These are phyloP conservation scores for Strigomonas culicis DNA, from an alignment of 208 protist species.

Conservation along the genomic window DNA sequence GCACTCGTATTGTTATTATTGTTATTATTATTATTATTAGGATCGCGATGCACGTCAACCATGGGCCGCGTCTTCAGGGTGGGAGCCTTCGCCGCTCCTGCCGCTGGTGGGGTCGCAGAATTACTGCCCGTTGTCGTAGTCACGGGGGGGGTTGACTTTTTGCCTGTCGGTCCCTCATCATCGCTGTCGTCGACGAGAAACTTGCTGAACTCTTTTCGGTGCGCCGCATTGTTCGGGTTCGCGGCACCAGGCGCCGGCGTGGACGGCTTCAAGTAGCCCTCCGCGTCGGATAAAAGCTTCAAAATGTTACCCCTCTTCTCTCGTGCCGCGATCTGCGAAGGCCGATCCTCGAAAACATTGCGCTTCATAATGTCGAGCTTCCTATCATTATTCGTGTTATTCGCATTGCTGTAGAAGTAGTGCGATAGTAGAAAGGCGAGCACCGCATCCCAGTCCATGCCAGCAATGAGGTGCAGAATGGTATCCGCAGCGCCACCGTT, in stretches of 20 bases:
- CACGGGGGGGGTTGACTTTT: neutral
- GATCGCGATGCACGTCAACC: no score
- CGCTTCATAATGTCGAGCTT: neutral
- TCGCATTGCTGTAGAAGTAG: no score
- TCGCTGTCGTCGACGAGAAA: neutral
- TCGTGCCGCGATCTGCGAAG: constrained; percentile 7
- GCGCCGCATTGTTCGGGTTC: neutral
- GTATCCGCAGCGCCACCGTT: constrained; percentile 50
- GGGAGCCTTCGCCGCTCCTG: neutral
- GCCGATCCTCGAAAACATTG: constrained; percentile 20
- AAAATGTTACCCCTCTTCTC: neutral
- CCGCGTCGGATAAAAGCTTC: neutral
- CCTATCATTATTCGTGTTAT: no score
- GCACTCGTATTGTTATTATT: constrained; percentile 6
- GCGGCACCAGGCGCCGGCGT: no score
- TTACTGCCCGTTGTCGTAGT: no score
- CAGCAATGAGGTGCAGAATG: constrained; percentile 40
- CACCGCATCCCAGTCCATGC: constrained; percentile 20
- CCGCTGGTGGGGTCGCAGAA: no score
- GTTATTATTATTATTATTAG: constrained; percentile 9
- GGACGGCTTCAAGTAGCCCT: no score
- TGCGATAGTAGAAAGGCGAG: constrained; percentile 39
- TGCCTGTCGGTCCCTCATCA: neutral
- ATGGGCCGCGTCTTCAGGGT: neutral
- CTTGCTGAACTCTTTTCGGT: neutral